Conservation (phyloP, 768 basidiomycete genomes). For the Boletus barrowsii region DNA sequence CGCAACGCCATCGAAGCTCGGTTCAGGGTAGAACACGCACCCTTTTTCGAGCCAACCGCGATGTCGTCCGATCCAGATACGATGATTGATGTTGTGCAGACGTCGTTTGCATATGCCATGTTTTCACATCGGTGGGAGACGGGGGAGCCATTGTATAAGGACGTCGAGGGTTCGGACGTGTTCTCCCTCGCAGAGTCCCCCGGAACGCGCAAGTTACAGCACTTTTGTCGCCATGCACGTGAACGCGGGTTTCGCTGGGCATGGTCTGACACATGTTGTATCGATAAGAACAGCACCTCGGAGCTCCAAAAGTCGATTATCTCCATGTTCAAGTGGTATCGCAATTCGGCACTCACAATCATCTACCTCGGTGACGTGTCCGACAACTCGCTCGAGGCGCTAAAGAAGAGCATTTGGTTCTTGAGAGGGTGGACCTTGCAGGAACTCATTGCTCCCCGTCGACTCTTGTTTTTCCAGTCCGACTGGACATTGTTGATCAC, state of each 20-base stretch:
- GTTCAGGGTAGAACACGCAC: constrained; percentile 13
- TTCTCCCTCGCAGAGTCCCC: constrained; percentile 14
- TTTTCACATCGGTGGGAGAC: constrained; percentile 24
- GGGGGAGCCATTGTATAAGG: constrained; percentile 14
- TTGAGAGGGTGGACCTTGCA: constrained; percentile 20
- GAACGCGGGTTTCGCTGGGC: constrained; percentile 23
- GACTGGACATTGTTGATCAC: constrained; percentile 17
- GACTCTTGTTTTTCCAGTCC: too few species aligned
- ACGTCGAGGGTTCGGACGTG: constrained; percentile 15
- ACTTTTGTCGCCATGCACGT: constrained; percentile 18
- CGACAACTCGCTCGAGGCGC: constrained; percentile 11
- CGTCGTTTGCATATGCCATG: constrained; percentile 22
- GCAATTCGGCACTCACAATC: constrained; percentile 23
- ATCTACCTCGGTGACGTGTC: constrained; percentile 22
- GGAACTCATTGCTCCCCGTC: too few species aligned
- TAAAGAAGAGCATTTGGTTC: constrained; percentile 25
- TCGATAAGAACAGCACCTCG: constrained; percentile 27
- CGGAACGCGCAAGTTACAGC: constrained; percentile 13
- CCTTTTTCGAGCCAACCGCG: constrained; percentile 10
- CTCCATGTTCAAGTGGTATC: constrained; percentile 33
- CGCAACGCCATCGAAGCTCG: constrained; percentile 13
- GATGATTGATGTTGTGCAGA: constrained; percentile 7
- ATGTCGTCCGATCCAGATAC: not conserved
- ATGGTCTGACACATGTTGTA: constrained; percentile 30
- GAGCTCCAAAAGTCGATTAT: constrained; percentile 29